Base-by-base conservation (phyloP, 257 asterid species). In the Gynochthodes officinalis region DNA sequence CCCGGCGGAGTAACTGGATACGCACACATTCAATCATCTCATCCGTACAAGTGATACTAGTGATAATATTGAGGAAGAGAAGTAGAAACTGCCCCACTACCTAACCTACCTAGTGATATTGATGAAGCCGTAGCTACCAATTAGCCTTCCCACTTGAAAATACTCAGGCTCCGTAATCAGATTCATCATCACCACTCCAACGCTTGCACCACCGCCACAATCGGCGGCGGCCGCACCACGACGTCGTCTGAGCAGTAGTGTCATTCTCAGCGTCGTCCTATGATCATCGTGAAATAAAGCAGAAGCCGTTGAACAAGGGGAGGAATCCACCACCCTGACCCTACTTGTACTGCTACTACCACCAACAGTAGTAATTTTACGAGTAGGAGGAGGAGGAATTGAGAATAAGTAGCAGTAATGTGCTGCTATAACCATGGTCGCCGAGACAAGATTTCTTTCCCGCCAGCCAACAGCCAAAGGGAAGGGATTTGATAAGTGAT, bases 61-160 rank as follows among this genome's bases (percentile, higher is more conserved):
- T n/a, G n/a, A n/a, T n/a, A n/a, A n/a, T n/a, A n/a, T n/a, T n/a
- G n/a, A n/a, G n/a, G n/a, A n/a, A n/a, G n/a, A n/a, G n/a, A n/a
- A n/a, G n/a, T n/a, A n/a, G n/a, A n/a, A n/a, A n/a, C n/a, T n/a
- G n/a, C n/a, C n/a, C n/a, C n/a, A n/a, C n/a, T n/a, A n/a, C n/a
- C n/a, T n/a, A n/a, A 27, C 28, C 23, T 52, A 93, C 97, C 98
- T 93, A 28, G 96, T 89, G 16, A 93, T 64, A 71, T 91, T 93
- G 81, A 93, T 86, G 86, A 93, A 91, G 50, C 98, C 96, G n/a
- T 93, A 93, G 81, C 92, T 91, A 50, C 96, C 97, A 60, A 91
- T 84, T 12, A 93, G 88, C 84, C 75, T 89, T 46, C 96, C 96
- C 39, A 93, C 98, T 81, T 91, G 84, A 78, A 93, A 93, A 11